Evolutionary conservation across 495 filamentous ascomycete species (phyloP), one percentile per base, ranked within the genome.

Genomic region (Schizothecium vesticola): DNA sequence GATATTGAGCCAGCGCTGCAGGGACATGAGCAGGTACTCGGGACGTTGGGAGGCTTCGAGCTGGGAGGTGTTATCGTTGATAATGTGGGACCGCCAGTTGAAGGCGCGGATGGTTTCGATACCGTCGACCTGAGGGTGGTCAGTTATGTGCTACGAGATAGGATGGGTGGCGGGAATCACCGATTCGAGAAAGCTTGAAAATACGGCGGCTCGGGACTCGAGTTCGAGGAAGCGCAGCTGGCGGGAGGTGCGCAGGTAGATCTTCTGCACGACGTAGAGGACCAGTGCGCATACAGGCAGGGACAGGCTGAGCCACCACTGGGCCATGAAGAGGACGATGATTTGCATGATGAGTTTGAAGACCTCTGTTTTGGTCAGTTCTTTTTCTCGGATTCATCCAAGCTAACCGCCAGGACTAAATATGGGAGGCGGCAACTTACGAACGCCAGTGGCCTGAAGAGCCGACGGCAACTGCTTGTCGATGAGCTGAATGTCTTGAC

Each of bases 191-290:
- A 90, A 88, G 57, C 85, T 82, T 0, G 86, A 83, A 65, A 84
- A 88, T 1, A 90, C 76, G 3, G 87, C 86, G 4, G 87, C 81
- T 72, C 88, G 86, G 16, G 85, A 80, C 75, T 90, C 87, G 9
- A 90, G 79, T 31, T 90, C 88, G 23, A 91, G 76, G 57, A 88
- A 79, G 36, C 88, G 86, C 6, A 91, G 74, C 70, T 90, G 88
- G 3, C 87, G 83, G 2, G 87, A 89, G 1, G 88, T 90, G 12
- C 85, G 81, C 5, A 91, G 80, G 67, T 91, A 91, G 43, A 85
- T 76, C 64, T 84, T 86, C 69, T 89, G 86, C 6, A 90, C 80
- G 19, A 83, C 29, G 66, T 85, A 89, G 6, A 88, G 66, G 25
- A 80, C 71, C 4, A 33, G 63, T 23, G 66, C 61, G 57, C 71